Conservation (phyloP, 768 basidiomycete genomes). For the Pulveroboletus ravenelii region DNA sequence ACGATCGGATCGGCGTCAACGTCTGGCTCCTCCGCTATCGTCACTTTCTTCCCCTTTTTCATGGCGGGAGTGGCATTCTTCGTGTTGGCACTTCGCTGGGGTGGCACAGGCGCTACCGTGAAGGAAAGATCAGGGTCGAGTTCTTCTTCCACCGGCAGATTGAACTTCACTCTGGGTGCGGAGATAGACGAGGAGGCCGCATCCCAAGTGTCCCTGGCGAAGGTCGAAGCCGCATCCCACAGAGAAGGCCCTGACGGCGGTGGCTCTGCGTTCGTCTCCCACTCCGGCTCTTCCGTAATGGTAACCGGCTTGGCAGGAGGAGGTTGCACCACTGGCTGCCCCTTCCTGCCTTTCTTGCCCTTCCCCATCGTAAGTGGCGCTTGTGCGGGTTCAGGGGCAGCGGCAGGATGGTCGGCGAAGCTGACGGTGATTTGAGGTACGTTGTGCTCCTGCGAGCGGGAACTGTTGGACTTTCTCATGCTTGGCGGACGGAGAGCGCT, state of each 20-base stretch:
- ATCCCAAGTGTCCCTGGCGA: constrained; percentile 11
- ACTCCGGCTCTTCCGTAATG: constrained; percentile 14
- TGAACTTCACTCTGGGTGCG: constrained; percentile 6
- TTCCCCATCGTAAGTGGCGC: constrained; percentile 6
- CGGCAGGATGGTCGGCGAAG: constrained; percentile 11
- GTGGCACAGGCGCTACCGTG: background rate
- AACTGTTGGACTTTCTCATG: constrained; percentile 26
- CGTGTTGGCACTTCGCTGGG: constrained; percentile 3
- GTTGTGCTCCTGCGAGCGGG: constrained; percentile 26
- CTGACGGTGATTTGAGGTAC: constrained; percentile 27
- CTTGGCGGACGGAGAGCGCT: constrained; percentile 15
- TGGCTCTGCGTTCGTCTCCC: background rate
- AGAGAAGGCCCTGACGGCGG: background rate
- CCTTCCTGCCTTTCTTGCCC: constrained; percentile 27
- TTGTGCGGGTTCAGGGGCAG: constrained; percentile 9
- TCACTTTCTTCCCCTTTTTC: constrained; percentile 28
- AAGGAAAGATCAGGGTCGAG: background rate
- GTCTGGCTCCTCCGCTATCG: constrained; percentile 25
- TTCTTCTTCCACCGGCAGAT: constrained; percentile 9
- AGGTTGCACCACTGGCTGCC: constrained; percentile 10
- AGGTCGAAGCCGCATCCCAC: constrained; percentile 15
- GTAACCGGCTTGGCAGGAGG: constrained; percentile 12
- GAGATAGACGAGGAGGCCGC: background rate
- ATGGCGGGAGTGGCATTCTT: constrained; percentile 1
- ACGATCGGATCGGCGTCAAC: constrained; percentile 22